Percentiles rank a stretch among this genome's conserved stretches.
These are phyloP conservation scores for Dactylellina parvicollis DNA, from an alignment of 2,329 filamentous ascomycete species.

Conservation along the genomic window DNA sequence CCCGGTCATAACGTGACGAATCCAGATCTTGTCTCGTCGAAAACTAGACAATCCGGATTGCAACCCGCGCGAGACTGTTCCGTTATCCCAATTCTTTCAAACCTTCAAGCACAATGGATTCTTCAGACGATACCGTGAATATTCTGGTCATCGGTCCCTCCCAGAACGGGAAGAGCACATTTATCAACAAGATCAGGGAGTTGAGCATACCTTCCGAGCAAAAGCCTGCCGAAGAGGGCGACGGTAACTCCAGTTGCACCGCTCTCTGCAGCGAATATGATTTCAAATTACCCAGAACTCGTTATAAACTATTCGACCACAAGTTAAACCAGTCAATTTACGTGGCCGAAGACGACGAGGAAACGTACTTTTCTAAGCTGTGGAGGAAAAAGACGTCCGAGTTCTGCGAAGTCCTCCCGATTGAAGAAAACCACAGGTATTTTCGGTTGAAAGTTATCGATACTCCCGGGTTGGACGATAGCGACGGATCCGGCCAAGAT, in stretches of 20 bases:
- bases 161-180: constrained; percentile 38
- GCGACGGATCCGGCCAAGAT: constrained; percentile 13
- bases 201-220: not conserved
- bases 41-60: too few relatives aligned
- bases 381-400: constrained; percentile 24
- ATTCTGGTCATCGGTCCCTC: constrained; percentile 36
- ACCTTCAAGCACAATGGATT: not conserved
- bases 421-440: not conserved
- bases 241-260: constrained; percentile 20
- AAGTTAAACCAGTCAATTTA: not conserved
- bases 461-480: constrained; percentile 34
- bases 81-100: not conserved
- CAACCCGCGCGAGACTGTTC: too few relatives aligned
- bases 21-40: too few relatives aligned
- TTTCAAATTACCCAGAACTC: constrained; percentile 10
- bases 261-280: constrained; percentile 11
- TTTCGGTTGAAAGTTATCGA: constrained; percentile 23
- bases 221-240: not conserved
- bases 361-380: constrained; percentile 6
- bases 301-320: constrained; percentile 18
- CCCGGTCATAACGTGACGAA: too few relatives aligned
- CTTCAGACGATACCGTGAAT: constrained; percentile 5
- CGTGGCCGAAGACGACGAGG: constrained; percentile 23
- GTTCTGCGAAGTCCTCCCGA: not conserved
- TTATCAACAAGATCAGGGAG: constrained; percentile 35